phyloP scores from a whole-genome alignment of 148 eudicot species.

The Hydrangea macrophylla region DNA sequence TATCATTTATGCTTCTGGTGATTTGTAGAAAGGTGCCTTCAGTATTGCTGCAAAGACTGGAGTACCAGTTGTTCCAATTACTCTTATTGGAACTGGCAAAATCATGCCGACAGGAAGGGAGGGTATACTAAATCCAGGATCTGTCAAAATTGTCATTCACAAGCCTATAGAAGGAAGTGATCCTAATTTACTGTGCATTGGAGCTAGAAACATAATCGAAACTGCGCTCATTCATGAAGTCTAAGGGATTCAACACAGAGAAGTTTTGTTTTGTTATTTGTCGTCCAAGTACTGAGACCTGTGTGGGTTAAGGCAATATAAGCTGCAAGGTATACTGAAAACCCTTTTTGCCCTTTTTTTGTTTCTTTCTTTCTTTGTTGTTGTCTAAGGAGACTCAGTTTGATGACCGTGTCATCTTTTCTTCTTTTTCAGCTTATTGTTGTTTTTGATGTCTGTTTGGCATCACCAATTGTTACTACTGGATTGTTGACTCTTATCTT shows the following conservation, averaged over 20 bases:
- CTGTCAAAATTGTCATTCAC: slow-evolving; percentile 76
- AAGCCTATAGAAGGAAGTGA: slow-evolving; percentile 55
- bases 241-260: slow-evolving; percentile 17
- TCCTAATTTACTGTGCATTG: slow-evolving; percentile 57
- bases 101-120: slow-evolving; percentile 94
- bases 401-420: not conserved
- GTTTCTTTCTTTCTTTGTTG: not conserved
- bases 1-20: not conserved
- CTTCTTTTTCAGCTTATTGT: no score
- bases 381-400: not conserved
- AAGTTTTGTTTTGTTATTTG: not conserved
- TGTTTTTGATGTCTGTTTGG: no score
- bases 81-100: slow-evolving; percentile 82
- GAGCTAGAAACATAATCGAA: slow-evolving; percentile 68
- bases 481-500: no score
- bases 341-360: no score
- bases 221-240: slow-evolving; percentile 42
- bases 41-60: slow-evolving; percentile 79
- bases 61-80: slow-evolving; percentile 86
- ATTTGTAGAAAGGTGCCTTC: slow-evolving; percentile 92
- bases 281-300: not conserved
- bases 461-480: no score
- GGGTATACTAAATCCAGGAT: slow-evolving; percentile 55
- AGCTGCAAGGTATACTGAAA: not conserved
- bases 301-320: not conserved